Base-by-base conservation (phyloP, 202 grass and related monocot species). In the Schoenoplectus tabernaemontani region DNA sequence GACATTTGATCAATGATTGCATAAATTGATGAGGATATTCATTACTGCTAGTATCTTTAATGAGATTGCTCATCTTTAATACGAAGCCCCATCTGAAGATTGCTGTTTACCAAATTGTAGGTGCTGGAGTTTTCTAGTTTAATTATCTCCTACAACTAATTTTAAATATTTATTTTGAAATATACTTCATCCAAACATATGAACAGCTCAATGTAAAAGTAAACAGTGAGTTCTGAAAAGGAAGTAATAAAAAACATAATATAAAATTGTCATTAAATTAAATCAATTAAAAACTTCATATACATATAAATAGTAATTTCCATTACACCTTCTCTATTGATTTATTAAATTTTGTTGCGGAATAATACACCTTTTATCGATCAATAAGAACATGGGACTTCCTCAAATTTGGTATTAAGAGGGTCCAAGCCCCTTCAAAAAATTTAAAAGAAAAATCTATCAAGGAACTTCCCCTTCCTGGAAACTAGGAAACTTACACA, bases 401-500 rank as follows among this genome's bases (percentile, higher is more conserved):
- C 5, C 54, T 4, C 30, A 32, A 59, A 37, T 30, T 64, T 79
- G 33, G 9, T 44, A 60, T n/a, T 28, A 78, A 64, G 78, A 43
- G 17, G 57, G 34, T 15, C 1, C 26, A 65, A 63, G 3, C 23
- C 59, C 42, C 20, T 46, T 62, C 1, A 24, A 62, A 79, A 62
- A 61, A 37, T 4, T 1, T 20, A 42, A 23, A 42, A 78, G 17
- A 28, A 78, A 78, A 26, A 80, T 48, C 56, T 47, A 80, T 64
- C 2, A 26, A 43, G 41, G 64, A 79, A 47, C 33, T 48, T 64
- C 77, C 77, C 59, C 28, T 80, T 46, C 75, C 36, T 78, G 20
- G 0, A 61, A 71, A 22, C n/a, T 44, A 19, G 77, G 59, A 79
- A 79, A 50, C 78, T 80, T 64, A 34, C 59, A 80, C 26, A 80